These are phyloP conservation scores for Clavaria fumosa DNA, from an alignment of 768 basidiomycete genomes.

Conservation along the genomic window DNA sequence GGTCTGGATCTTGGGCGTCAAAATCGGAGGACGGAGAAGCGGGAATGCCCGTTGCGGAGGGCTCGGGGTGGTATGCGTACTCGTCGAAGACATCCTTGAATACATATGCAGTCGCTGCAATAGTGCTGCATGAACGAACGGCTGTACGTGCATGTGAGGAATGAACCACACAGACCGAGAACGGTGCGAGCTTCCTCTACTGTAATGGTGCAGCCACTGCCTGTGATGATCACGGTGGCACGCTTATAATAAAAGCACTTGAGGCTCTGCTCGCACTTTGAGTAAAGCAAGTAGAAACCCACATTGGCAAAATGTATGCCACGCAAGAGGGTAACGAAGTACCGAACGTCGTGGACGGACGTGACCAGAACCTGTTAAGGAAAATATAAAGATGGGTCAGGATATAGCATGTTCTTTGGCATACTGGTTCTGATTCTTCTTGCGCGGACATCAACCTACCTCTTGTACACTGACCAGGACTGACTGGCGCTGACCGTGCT, in stretches of 20 bases:
- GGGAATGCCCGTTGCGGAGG: conserved; percentile 7
- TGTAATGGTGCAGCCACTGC: conserved; percentile 54
- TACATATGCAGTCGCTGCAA: conserved; percentile 75
- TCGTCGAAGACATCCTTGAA: conserved; percentile 67
- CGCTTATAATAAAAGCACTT: conserved; percentile 26
- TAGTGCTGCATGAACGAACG: too few species aligned
- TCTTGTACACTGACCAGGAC: too few species aligned
- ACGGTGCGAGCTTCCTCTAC: conserved; percentile 80
- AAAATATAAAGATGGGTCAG: background rate
- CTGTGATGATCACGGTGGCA: conserved; percentile 58
- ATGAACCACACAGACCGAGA: conserved; percentile 28
- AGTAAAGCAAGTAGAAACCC: too few species aligned
- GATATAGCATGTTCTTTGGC: background rate
- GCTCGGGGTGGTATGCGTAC: conserved; percentile 45
- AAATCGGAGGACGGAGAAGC: conserved; percentile 13
- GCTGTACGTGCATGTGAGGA: background rate
- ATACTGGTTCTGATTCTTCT: conserved; percentile 7
- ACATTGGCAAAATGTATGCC: conserved; percentile 76
- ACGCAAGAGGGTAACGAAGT: conserved; percentile 61
- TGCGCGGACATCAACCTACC: too few species aligned
- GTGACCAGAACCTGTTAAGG: conserved; percentile 40
- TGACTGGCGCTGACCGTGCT: too few species aligned
- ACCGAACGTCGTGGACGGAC: conserved; percentile 68
- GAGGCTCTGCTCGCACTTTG: too few species aligned
- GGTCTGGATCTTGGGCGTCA: conserved; percentile 16